phyloP scores from a whole-genome alignment of 129 eudicot genomes.

The Helianthus annuus region DNA sequence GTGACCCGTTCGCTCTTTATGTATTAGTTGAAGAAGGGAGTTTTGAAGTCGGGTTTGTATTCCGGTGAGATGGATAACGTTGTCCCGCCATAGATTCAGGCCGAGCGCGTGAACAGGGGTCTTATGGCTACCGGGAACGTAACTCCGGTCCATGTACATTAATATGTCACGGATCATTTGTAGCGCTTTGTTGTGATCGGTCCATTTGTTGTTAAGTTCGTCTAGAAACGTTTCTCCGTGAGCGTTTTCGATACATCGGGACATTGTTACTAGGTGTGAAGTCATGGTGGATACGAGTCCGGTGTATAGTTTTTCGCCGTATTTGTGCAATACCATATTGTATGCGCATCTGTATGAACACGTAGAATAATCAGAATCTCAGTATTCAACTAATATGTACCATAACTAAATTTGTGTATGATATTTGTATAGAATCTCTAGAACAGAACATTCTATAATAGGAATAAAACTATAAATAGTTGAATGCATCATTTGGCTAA shows the following conservation, averaged over 20 bases:
- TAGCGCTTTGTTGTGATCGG: neutral
- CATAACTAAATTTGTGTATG: neutral
- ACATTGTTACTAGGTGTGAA: neutral
- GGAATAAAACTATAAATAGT: too few relatives aligned
- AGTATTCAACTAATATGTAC: neutral
- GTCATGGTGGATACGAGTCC: slow-evolving; percentile 3
- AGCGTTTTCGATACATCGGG: neutral
- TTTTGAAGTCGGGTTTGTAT: neutral
- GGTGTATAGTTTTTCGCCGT: neutral
- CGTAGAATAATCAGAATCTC: neutral
- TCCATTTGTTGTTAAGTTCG: neutral
- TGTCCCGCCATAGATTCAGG: slow-evolving; percentile 2
- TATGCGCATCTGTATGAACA: neutral
- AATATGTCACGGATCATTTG: slow-evolving; percentile 1
- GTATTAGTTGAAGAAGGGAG: neutral
- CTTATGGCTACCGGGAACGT: neutral
- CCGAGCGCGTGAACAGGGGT: neutral
- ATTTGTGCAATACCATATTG: slow-evolving; percentile 5
- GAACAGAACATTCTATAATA: too few relatives aligned
- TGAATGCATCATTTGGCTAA: too few relatives aligned
- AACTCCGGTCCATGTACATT: slow-evolving; percentile 3
- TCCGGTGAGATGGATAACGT: neutral
- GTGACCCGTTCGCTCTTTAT: neutral
- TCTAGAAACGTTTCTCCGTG: neutral
- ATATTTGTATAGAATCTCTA: too few relatives aligned